phyloP scores from a whole-genome alignment of 805 yeast genomes.

The Clavispora phyllophila region DNA sequence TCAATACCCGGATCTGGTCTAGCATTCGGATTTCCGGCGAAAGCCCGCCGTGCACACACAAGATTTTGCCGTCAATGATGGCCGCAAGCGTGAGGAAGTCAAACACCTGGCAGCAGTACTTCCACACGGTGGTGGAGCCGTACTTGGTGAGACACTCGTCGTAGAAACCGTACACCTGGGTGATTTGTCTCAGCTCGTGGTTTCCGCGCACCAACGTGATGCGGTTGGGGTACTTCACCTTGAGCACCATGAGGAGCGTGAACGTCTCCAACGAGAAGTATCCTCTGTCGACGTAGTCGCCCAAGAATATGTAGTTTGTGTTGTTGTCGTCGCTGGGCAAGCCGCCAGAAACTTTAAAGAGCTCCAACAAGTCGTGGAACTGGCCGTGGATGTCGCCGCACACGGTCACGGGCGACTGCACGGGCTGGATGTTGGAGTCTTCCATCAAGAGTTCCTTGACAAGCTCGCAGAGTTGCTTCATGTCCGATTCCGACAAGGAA shows the following conservation, averaged over 20 bases:
- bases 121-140: slow-evolving; percentile 94
- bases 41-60: slow-evolving; percentile 96
- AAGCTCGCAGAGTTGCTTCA: slow-evolving; percentile 93
- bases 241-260: slow-evolving; percentile 87
- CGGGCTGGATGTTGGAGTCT: slow-evolving; percentile 92
- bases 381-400: slow-evolving; percentile 99
- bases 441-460: slow-evolving; percentile 95
- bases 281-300: slow-evolving; percentile 98
- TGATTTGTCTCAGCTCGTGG: slow-evolving; percentile 94
- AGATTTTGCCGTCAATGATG: slow-evolving; percentile 86
- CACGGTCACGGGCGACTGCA: slow-evolving; percentile 87
- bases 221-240: slow-evolving; percentile 79
- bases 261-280: slow-evolving; percentile 92
- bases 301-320: slow-evolving; percentile 71
- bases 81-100: slow-evolving; percentile 94
- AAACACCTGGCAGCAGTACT: slow-evolving; percentile 92
- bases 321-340: slow-evolving; percentile 72
- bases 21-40: slow-evolving; percentile 97
- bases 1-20: slow-evolving; percentile 90
- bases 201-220: slow-evolving; percentile 95
- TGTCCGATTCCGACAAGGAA: slow-evolving; percentile 82
- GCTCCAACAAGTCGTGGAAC: slow-evolving; percentile 87
- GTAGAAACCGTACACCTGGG: slow-evolving; percentile 98
- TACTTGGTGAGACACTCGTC: slow-evolving; percentile 92
- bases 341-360: slow-evolving; percentile 89